phyloP scores from a whole-genome alignment of 495 filamentous ascomycete genomes.

The Neurospora pannonica region DNA sequence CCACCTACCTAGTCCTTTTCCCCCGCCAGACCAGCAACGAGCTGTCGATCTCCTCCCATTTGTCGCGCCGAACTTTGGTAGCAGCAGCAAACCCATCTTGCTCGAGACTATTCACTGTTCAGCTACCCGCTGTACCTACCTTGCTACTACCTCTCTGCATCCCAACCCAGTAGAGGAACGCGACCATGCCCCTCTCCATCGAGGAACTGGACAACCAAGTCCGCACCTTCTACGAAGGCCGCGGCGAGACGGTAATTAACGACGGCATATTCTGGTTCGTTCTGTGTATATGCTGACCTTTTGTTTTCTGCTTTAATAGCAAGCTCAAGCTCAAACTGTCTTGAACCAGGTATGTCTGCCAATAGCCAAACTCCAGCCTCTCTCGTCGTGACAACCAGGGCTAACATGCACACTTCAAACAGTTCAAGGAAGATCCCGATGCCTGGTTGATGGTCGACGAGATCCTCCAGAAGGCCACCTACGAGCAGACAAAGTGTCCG shows the following conservation, averaged over 20 bases:
- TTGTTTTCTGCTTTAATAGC: conserved; percentile 43
- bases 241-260: conserved; percentile 74
- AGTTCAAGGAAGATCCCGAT: conserved; percentile 99
- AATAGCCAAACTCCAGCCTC: not conserved
- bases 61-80: not conserved
- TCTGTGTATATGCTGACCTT: conserved; percentile 14
- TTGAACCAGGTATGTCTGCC: conserved; percentile 73
- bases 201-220: conserved; percentile 92
- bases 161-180: conserved; percentile 5
- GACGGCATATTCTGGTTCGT: not conserved
- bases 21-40: not conserved
- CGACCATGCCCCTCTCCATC: conserved; percentile 54
- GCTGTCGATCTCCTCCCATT: not conserved
- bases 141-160: not conserved
- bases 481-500: conserved; percentile 94
- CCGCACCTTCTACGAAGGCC: conserved; percentile 92
- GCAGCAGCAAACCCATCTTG: not conserved
- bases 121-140: not conserved
- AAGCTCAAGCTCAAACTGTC: conserved; percentile 92
- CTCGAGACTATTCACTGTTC: not conserved
- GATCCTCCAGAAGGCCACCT: conserved; percentile 80
- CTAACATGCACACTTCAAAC: conserved; percentile 11
- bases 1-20: not conserved
- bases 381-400: conserved; percentile 12
- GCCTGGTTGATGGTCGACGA: conserved; percentile 95